A percentile compares a stretch with the other conserved stretches of the same genome.
Evolutionary conservation across 2,329 filamentous ascomycete species (phyloP).

Genomic region (Exophiala sp.): DNA sequence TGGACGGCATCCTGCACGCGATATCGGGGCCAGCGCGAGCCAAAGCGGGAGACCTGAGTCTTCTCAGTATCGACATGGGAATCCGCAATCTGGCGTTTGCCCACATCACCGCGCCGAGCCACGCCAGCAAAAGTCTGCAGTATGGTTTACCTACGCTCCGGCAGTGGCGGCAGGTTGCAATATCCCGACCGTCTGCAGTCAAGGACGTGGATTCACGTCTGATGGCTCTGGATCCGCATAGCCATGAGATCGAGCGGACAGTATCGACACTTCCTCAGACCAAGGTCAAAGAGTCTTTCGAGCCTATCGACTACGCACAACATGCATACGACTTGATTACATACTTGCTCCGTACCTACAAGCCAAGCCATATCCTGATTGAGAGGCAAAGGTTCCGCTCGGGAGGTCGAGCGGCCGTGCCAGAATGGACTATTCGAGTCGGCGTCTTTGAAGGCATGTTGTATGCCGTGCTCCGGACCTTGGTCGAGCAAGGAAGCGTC

Average conservation of each 20-base stretch:
- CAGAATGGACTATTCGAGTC: constrained; percentile 77
- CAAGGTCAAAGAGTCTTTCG: constrained; percentile 44
- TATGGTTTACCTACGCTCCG: constrained; percentile 28
- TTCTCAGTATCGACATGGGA: constrained; percentile 79
- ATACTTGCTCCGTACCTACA: constrained; percentile 44
- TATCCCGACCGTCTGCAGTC: constrained; percentile 29
- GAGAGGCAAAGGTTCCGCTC: constrained; percentile 61
- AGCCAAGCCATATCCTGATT: constrained; percentile 66
- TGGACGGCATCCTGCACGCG: constrained; percentile 45
- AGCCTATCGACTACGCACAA: constrained; percentile 48
- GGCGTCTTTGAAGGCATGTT: constrained; percentile 79
- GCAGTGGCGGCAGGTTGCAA: constrained; percentile 40
- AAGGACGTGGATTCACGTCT: constrained; percentile 32
- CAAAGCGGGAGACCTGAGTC: constrained; percentile 37
- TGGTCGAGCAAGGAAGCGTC: constrained; percentile 45
- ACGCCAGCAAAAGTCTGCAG: constrained; percentile 18
- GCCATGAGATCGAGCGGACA: constrained; percentile 28
- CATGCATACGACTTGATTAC: constrained; percentile 53
- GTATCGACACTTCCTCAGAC: constrained; percentile 11
- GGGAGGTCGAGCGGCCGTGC: constrained; percentile 57
- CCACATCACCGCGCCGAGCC: constrained; percentile 41
- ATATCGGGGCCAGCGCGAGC: constrained; percentile 26
- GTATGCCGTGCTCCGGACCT: constrained; percentile 60
- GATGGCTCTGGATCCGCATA: no score
- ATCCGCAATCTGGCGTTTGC: constrained; percentile 75